A percentile compares a stretch with the other conserved stretches of the same genome.
Conservation (phyloP, 495 filamentous ascomycete species). For the Neurospora sp. region DNA sequence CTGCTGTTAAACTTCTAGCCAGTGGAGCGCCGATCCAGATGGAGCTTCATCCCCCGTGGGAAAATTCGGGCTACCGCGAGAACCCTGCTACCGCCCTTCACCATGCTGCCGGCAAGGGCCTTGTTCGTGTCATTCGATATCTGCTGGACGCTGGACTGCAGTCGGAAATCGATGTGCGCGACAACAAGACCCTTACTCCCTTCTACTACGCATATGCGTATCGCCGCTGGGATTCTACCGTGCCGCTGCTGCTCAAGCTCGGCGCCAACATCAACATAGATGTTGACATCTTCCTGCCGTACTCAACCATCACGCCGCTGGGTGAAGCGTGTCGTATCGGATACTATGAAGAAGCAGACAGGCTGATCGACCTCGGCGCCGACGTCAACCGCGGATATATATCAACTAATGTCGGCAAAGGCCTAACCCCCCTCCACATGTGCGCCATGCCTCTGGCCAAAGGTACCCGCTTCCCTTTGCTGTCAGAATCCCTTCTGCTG, state of each 20-base stretch:
- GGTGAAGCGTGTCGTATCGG: conserved; percentile 27
- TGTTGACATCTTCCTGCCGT: conserved; percentile 22
- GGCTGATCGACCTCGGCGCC: conserved; percentile 24
- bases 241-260: conserved; percentile 20
- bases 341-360: conserved; percentile 20
- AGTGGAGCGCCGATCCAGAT: conserved; percentile 20
- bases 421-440: conserved; percentile 21
- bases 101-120: conserved; percentile 19
- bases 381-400: conserved; percentile 19
- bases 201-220: conserved; percentile 27
- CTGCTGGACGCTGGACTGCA: conserved; percentile 20
- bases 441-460: conserved; percentile 23
- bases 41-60: background rate
- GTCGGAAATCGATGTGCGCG: conserved; percentile 17
- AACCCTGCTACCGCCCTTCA: conserved; percentile 17
- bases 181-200: conserved; percentile 22
- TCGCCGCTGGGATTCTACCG: conserved; percentile 19
- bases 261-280: conserved; percentile 27
- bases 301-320: conserved; percentile 24
- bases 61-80: background rate
- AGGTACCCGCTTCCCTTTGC: background rate
- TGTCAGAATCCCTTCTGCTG: no score
- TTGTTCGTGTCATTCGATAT: conserved; percentile 10
- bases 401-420: conserved; percentile 2
- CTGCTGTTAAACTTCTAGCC: conserved; percentile 23